Base-by-base conservation (phyloP, 1,284 basidiomycete genomes). In the Apiotrichum sp. region DNA sequence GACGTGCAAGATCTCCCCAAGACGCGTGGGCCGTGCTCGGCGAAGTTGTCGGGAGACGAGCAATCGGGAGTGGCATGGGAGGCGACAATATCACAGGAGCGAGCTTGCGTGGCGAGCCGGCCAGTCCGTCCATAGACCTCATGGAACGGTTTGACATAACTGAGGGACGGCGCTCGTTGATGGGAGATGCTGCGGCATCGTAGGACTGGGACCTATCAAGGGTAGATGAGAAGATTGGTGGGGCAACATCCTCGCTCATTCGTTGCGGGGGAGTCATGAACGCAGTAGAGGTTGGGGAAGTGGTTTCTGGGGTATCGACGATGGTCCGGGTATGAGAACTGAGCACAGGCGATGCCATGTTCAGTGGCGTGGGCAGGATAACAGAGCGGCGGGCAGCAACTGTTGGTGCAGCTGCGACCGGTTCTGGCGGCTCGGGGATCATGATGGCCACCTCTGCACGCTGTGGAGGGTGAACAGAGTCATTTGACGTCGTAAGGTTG, bases 21-120 rank as follows among this genome's bases (percentile, higher is more conserved):
- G 64, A 29, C 4, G 47, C 36, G 14, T 9, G 59, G 10, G 71
- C 70, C 22, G 22, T 22, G 8, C 69, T 68, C 14, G 47, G 46
- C 0, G 62, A 41, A 0, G 33, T 31, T 11, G 71, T 71, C 1
- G 75, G 75, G 16, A 76, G 62, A 51, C 73, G 72, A 45, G 72
- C 71, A 53, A 77, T 77, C 1, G 74, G 75, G 29, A 64, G 71
- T 6, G 75, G 75, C 65, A 74, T 71, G 3, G 75, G 75, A 4
- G 75, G 70, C 5, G 66, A 66, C 11, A 67, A 66, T n/a, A 75
- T 67, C n/a, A 74, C 55, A 0, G 50, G 45, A 2, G 55, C 44
- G 31, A 56, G 32, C 40, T 56, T 50, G n/a, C 57, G 54, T 0
- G 55, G 58, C 3, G 58, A 59, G 8, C 38, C 42, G 41, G 33